phyloP scores from a whole-genome alignment of 2,329 filamentous ascomycete species.

The Colletotrichum cordylinicola region DNA sequence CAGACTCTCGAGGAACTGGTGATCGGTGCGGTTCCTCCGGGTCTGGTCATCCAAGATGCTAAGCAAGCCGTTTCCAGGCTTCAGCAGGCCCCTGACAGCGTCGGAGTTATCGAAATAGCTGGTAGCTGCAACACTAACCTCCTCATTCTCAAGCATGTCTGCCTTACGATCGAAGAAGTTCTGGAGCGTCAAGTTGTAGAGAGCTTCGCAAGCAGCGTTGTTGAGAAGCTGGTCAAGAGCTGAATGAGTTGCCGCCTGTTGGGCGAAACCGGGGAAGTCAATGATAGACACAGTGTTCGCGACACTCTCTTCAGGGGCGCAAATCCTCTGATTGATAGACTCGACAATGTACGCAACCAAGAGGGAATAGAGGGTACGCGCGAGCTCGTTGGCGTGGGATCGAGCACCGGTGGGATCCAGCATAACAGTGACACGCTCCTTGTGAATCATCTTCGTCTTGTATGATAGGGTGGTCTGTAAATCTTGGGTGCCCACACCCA shows the following conservation, averaged over 20 bases:
- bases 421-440: conserved; percentile 98
- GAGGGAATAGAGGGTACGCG: conserved; percentile 90
- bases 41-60: conserved; percentile 97
- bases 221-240: conserved; percentile 90
- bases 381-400: conserved; percentile 91
- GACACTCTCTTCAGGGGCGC: conserved; percentile 85
- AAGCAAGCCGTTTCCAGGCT: conserved; percentile 89
- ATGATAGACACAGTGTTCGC: conserved; percentile 94
- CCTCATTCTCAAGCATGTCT: conserved; percentile 91
- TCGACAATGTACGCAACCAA: conserved; percentile 95
- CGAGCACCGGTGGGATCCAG: conserved; percentile 90
- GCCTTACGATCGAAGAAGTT: conserved; percentile 96
- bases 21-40: conserved; percentile 83
- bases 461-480: conserved; percentile 90
- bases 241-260: conserved; percentile 82
- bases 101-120: conserved; percentile 99
- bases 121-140: conserved; percentile 86
- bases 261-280: conserved; percentile 94
- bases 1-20: conserved; percentile 88
- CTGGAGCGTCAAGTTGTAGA: conserved; percentile 93
- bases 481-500: conserved; percentile 82
- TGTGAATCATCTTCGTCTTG: conserved; percentile 95
- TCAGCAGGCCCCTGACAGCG: conserved; percentile 88
- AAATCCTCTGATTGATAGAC: conserved; percentile 87
- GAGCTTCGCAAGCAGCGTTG: conserved; percentile 89